Conservation (phyloP, 441 rosid genomes). For the Pelargonium cotyledonis region DNA sequence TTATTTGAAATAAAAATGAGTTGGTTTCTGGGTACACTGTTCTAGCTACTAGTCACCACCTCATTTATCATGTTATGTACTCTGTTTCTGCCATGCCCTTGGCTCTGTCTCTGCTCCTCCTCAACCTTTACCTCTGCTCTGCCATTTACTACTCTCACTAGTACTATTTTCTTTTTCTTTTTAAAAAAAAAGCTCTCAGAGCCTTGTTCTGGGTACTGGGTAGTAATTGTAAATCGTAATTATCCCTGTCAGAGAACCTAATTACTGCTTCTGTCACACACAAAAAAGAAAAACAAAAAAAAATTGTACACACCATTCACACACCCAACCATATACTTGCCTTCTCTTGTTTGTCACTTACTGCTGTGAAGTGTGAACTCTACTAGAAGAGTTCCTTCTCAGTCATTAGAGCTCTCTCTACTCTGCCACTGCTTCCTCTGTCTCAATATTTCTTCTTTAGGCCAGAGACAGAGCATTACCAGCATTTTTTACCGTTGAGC, state of each 20-base stretch:
- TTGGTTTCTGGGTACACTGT: no score
- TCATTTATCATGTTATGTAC: not conserved
- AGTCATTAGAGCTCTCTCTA: not conserved
- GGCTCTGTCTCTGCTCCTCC: no score
- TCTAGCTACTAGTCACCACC: not conserved
- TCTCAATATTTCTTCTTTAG: no score
- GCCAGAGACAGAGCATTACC: no score
- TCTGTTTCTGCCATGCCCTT: not conserved
- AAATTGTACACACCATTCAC: no score
- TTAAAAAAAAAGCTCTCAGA: not conserved
- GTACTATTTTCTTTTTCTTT: slow-evolving; percentile 16
- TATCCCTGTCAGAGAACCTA: slow-evolving; percentile 47
- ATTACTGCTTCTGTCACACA: slow-evolving; percentile 46
- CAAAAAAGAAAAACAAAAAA: no score
- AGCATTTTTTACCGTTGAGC: no score
- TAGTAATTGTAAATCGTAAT: slow-evolving; percentile 23
- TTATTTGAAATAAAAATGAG: not conserved
- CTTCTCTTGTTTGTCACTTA: slow-evolving; percentile 23
- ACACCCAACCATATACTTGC: slow-evolving; percentile 30
- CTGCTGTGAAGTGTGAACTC: slow-evolving; percentile 1
- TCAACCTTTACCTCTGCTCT: not conserved
- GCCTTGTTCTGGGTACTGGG: slow-evolving; percentile 7
- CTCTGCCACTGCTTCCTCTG: no score
- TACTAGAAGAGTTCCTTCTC: no score
- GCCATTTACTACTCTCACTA: not conserved